phyloP scores from a whole-genome alignment of 78 protist species.

The Dictyostelium capitatum region DNA sequence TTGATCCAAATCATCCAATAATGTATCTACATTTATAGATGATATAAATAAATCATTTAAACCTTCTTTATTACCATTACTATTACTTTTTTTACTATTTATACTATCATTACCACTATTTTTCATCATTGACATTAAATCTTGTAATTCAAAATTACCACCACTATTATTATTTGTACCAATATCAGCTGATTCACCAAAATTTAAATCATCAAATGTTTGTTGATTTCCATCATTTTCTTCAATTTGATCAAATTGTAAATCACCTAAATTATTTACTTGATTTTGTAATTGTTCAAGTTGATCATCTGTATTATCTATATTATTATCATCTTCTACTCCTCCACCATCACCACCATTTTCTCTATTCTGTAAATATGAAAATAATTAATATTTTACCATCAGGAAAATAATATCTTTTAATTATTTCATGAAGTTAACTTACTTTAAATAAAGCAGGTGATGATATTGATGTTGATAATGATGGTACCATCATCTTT shows the following conservation, averaged over 20 bases:
- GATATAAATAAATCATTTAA: constrained; percentile 17
- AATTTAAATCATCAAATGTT: background rate
- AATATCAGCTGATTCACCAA: background rate
- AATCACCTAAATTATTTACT: constrained; percentile 18
- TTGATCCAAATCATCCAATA: constrained; percentile 14
- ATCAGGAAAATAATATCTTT: no score
- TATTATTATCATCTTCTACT: background rate
- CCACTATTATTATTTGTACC: background rate
- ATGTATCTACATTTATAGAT: background rate
- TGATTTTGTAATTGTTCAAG: constrained; percentile 29
- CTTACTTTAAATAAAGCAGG: constrained; percentile 74
- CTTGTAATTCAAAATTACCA: background rate
- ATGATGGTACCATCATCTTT: constrained; percentile 61
- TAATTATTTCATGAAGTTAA: no score
- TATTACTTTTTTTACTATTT: background rate
- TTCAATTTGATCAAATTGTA: constrained; percentile 7
- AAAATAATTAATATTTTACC: no score
- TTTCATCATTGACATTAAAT: background rate
- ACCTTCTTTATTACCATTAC: background rate
- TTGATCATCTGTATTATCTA: constrained; percentile 5
- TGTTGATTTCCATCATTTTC: background rate
- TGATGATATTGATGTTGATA: constrained; percentile 71
- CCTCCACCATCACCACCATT: background rate
- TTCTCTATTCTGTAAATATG: background rate
- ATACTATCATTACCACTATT: background rate